phyloP scores from a whole-genome alignment of 225 moss, liverwort and hornwort genomes.

The Physcomitrellopsis africana region DNA sequence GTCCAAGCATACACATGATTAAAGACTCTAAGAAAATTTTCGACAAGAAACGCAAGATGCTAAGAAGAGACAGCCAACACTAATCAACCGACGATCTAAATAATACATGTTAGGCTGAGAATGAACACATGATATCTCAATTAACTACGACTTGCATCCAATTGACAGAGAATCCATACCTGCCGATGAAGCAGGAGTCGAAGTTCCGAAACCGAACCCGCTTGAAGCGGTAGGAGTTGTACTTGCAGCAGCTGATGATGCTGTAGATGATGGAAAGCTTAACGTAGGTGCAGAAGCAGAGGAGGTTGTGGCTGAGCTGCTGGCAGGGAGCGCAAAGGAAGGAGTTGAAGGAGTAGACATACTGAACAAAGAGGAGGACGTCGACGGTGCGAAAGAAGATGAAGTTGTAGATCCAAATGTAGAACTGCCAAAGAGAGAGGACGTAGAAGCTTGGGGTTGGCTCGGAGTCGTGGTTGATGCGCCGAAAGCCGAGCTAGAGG shows the following conservation, averaged over 20 bases:
- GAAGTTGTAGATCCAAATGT: slow-evolving; percentile 38
- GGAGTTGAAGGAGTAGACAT: slow-evolving; percentile 33
- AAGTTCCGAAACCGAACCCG: slow-evolving; percentile 42
- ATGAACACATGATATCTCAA: neutral
- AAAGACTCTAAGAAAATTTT: neutral
- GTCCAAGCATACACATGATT: neutral
- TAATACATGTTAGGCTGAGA: neutral
- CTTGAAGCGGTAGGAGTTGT: slow-evolving; percentile 33
- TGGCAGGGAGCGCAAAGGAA: slow-evolving; percentile 45
- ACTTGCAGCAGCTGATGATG: slow-evolving; percentile 39
- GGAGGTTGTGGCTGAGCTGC: slow-evolving; percentile 24
- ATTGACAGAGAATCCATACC: slow-evolving; percentile 23
- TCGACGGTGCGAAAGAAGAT: slow-evolving; percentile 27
- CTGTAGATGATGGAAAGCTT: slow-evolving; percentile 30
- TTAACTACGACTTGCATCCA: neutral
- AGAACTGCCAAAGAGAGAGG: slow-evolving; percentile 50
- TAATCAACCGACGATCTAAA: neutral
- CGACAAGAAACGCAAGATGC: neutral
- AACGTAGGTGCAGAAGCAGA: slow-evolving; percentile 40
- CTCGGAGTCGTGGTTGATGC: slow-evolving; percentile 28
- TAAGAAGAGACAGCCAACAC: neutral
- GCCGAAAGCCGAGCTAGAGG: slow-evolving; percentile 47
- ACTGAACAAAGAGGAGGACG: slow-evolving; percentile 36
- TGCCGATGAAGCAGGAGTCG: slow-evolving; percentile 35
- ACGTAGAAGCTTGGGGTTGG: slow-evolving; percentile 35